Percentiles rank a stretch among this genome's conserved stretches.
phyloP scores from a whole-genome alignment of 2,329 filamentous ascomycete genomes.

The Spiromastix sp. region DNA sequence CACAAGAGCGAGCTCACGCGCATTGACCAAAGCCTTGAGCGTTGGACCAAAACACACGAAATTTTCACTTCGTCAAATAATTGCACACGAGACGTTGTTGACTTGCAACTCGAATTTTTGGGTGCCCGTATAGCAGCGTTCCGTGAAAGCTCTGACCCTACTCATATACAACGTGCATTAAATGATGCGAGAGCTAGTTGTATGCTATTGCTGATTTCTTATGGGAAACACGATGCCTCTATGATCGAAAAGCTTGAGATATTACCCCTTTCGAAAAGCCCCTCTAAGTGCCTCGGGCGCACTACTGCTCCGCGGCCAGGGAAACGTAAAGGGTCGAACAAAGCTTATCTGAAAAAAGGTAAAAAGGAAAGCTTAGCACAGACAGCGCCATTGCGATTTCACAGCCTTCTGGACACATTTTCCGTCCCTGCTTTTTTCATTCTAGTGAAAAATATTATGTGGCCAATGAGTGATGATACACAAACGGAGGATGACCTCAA shows the following conservation, averaged over 20 bases:
- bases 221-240: slow-evolving; percentile 5
- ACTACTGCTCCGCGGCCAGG: background rate
- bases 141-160: slow-evolving; percentile 3
- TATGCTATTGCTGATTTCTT: slow-evolving; percentile 6
- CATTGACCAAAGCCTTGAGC: slow-evolving; percentile 4
- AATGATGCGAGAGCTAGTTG: slow-evolving; percentile 9
- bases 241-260: slow-evolving; percentile 2
- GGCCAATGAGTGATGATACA: slow-evolving; percentile 1
- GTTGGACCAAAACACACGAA: slow-evolving; percentile 5
- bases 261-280: slow-evolving; percentile 1
- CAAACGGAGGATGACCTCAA: slow-evolving; percentile 4
- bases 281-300: background rate
- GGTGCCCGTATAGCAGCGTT: slow-evolving; percentile 6
- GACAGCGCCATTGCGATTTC: background rate
- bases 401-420: slow-evolving; percentile 6
- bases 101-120: slow-evolving; percentile 9
- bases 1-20: slow-evolving; percentile 2
- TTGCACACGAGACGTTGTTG: slow-evolving; percentile 1
- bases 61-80: background rate
- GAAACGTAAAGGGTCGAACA: background rate
- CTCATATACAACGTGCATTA: slow-evolving; percentile 2
- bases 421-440: slow-evolving; percentile 7
- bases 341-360: background rate
- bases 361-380: background rate
- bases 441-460: slow-evolving; percentile 4